These are phyloP conservation scores for Thielaviopsis cerberus DNA, from an alignment of 2,329 filamentous ascomycete genomes.

Conservation along the genomic window DNA sequence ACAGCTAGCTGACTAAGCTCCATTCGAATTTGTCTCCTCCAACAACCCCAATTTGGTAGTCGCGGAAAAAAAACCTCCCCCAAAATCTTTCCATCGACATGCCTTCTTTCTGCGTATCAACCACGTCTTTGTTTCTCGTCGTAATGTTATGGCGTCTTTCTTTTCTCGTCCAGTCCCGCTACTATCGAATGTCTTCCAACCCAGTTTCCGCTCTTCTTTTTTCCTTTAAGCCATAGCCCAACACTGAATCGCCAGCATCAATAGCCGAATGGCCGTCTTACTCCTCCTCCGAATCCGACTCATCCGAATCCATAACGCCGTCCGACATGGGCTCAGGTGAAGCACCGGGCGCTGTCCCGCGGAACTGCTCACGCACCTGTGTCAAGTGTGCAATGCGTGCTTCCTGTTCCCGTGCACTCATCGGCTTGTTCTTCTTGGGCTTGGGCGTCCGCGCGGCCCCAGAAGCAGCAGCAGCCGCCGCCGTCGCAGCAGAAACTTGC, in stretches of 20 bases:
- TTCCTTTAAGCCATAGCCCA: too few species aligned
- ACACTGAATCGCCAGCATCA: background rate
- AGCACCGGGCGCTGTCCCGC: constrained; percentile 6
- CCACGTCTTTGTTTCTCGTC: too few species aligned
- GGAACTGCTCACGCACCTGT: constrained; percentile 26
- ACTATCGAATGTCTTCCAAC: too few species aligned
- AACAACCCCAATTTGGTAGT: background rate
- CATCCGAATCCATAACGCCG: constrained; percentile 17
- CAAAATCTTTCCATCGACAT: too few species aligned
- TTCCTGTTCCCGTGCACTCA: constrained; percentile 53
- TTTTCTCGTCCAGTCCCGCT: too few species aligned
- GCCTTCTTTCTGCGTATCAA: too few species aligned
- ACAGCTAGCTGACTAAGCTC: background rate
- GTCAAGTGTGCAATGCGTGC: constrained; percentile 42
- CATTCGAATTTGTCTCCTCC: background rate
- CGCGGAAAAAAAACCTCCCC: too few species aligned
- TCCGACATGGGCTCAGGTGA: constrained; percentile 12
- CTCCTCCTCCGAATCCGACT: constrained; percentile 30
- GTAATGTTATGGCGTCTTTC: too few species aligned
- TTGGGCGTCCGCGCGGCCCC: constrained; percentile 25
- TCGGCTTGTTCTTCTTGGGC: constrained; percentile 57
- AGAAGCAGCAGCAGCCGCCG: constrained; percentile 14
- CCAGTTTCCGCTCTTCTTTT: too few species aligned
- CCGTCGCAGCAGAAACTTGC: background rate
- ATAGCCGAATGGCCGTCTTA: constrained; percentile 18